Conservation (phyloP, 2,329 filamentous ascomycete species). For the Escovopsis weberi region DNA sequence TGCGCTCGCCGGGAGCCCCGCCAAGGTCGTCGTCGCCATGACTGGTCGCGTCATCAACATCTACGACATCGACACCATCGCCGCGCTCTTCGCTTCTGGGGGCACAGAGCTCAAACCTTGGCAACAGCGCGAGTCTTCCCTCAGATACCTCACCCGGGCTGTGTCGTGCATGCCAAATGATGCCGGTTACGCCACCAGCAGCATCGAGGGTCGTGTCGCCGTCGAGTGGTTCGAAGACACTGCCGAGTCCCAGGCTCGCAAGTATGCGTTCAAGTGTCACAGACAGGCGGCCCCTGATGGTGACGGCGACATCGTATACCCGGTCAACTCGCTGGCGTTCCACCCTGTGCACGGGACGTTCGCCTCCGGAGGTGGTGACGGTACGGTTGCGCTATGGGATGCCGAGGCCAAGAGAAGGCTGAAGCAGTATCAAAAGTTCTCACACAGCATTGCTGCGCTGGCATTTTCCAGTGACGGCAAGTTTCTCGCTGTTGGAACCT, state of each 20-base stretch:
- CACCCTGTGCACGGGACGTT: constrained; percentile 75
- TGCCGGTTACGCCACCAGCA: constrained; percentile 79
- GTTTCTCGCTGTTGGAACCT: constrained; percentile 65
- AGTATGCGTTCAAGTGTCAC: constrained; percentile 99
- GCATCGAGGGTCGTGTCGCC: constrained; percentile 88
- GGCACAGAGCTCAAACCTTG: constrained; percentile 53
- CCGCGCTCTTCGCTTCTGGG: constrained; percentile 32
- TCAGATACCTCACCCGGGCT: constrained; percentile 91
- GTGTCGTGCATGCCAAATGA: constrained; percentile 96
- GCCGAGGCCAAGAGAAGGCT: constrained; percentile 80
- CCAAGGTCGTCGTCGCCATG: constrained; percentile 92
- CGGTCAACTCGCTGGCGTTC: constrained; percentile 80
- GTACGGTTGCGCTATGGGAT: constrained; percentile 87
- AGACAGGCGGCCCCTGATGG: constrained; percentile 54
- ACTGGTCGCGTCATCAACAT: constrained; percentile 85
- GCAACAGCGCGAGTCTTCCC: constrained; percentile 84
- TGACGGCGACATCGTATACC: constrained; percentile 69
- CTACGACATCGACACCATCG: constrained; percentile 67
- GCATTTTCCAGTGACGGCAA: constrained; percentile 66
- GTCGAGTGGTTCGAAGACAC: constrained; percentile 97
- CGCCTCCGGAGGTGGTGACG: constrained; percentile 78
- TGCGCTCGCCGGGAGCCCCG: constrained; percentile 60
- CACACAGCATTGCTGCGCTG: constrained; percentile 62
- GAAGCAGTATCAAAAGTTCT: constrained; percentile 75
- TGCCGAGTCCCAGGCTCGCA: constrained; percentile 72